A percentile compares a stretch with the other conserved stretches of the same genome.
phyloP scores from a whole-genome alignment of 108 stramenopile species.

The Craspedostauros australis region DNA sequence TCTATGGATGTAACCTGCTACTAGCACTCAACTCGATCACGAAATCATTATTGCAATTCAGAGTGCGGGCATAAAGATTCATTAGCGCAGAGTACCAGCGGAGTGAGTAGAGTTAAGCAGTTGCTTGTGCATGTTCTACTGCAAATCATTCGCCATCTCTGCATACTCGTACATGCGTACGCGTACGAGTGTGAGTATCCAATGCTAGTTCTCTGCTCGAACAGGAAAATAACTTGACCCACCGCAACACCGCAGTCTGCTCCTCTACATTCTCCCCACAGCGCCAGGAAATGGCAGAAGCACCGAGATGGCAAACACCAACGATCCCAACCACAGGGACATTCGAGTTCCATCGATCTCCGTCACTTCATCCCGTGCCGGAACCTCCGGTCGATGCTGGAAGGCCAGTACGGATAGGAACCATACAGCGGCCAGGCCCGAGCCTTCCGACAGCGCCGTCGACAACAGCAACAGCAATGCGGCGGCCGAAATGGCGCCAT shows the following conservation, averaged over 20 bases:
- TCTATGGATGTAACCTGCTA: too few species aligned
- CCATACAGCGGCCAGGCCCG: conserved; percentile 45
- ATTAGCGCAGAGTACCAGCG: not conserved
- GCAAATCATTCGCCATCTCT: not conserved
- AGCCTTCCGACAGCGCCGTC: conserved; percentile 20
- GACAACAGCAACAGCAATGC: conserved; percentile 41
- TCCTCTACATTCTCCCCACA: conserved; percentile 9
- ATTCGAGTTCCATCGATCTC: conserved; percentile 39
- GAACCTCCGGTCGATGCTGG: conserved; percentile 56
- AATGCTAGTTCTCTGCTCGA: not conserved
- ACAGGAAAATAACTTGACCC: too few species aligned
- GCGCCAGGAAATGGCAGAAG: conserved; percentile 65
- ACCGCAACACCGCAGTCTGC: too few species aligned
- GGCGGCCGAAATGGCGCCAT: conserved; percentile 32
- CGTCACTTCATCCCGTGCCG: conserved; percentile 61
- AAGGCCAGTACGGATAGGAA: conserved; percentile 45
- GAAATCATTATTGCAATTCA: too few species aligned
- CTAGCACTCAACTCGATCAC: too few species aligned
- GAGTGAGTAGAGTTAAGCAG: not conserved
- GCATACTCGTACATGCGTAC: not conserved
- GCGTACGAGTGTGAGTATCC: not conserved
- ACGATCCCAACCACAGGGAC: conserved; percentile 28
- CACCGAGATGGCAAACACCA: conserved; percentile 34
- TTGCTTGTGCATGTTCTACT: not conserved
- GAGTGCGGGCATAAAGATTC: too few species aligned